Base-by-base conservation (phyloP, 2,329 filamentous ascomycete genomes). In the Penicillium verrucosum region DNA sequence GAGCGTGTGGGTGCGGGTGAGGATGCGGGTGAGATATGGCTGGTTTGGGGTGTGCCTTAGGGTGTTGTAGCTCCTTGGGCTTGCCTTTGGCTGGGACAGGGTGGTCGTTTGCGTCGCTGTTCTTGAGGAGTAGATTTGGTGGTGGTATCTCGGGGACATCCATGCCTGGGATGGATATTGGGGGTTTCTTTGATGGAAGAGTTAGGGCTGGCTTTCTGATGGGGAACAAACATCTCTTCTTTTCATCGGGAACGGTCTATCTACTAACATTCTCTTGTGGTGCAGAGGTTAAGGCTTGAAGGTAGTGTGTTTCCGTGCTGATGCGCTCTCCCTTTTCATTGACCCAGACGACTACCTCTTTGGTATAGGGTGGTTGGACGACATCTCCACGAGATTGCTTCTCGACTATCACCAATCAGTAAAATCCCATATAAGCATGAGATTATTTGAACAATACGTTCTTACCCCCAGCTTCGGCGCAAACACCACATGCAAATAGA, bases 341-440 rank as follows among this genome's bases (percentile, higher is more conserved):
- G 44, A 88, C 82, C 71, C 82, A 88, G 65, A 88, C 79, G 29
- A 85, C 69, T 23, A 80, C 78, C 48, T 82, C 75, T 56, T 81
- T 75, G 6, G 78, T 76, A 10, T 77, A 80, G 52, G 52, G 68
- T 62, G 41, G 70, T 68, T 43, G 74, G 16, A 47, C 71, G 4
- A 73, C 73, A n/a, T 75, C 62, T 72, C 30, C 56, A 23, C 53
- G 18, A 21, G 54, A 52, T 14, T 47, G 18, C 27, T 38, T 38
- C 11, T 56, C 43, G 5, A 45, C 58, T 60, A 48, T 34, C 1
- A 27, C 51, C 16, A 56, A 40, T 65, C 54, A 68, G 53, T 64
- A 72, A 29, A 45, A 18, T 37, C 12, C 8, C 5, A 42, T 34
- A 8, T 29, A 16, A 18, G 12, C 6, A 44, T 36, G n/a, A 25